Evolutionary conservation across 2,329 filamentous ascomycete genomes (phyloP).

Genomic region (Neofusicoccum laricinum): DNA sequence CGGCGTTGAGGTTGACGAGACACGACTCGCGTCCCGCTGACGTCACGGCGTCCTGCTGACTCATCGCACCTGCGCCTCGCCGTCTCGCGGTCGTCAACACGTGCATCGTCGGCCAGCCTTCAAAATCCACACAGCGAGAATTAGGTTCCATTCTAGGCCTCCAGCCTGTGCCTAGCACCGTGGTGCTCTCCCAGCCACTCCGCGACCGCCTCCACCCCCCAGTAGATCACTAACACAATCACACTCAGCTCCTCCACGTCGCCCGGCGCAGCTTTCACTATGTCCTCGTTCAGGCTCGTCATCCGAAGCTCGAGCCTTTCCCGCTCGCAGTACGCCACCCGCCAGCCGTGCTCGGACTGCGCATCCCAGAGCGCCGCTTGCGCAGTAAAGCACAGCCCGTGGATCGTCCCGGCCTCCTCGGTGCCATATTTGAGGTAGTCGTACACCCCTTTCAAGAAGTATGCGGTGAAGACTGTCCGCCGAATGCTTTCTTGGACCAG

Average conservation of each 20-base stretch:
- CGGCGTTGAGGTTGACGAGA: not conserved
- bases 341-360: slow-evolving; percentile 18
- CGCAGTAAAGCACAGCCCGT: slow-evolving; percentile 16
- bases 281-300: slow-evolving; percentile 15
- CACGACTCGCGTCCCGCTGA: not conserved
- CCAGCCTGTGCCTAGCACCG: not conserved
- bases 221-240: slow-evolving; percentile 20
- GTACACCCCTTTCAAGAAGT: slow-evolving; percentile 30
- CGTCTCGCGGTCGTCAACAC: too few species aligned
- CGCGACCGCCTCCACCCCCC: slow-evolving; percentile 16
- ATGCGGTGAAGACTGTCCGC: slow-evolving; percentile 30
- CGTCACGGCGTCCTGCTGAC: not conserved
- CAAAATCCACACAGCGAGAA: too few species aligned
- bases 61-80: not conserved
- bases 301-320: slow-evolving; percentile 14
- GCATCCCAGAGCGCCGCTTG: slow-evolving; percentile 20
- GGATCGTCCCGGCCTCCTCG: not conserved
- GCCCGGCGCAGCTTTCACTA: slow-evolving; percentile 14
- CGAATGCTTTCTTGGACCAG: slow-evolving; percentile 30
- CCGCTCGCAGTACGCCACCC: slow-evolving; percentile 12
- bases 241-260: slow-evolving; percentile 23
- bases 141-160: not conserved
- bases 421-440: slow-evolving; percentile 22
- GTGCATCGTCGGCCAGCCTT: too few species aligned
- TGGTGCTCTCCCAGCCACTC: slow-evolving; percentile 17